Percentiles rank a stretch among this genome's conserved stretches.
Evolutionary conservation across 106 monocot genomes (phyloP).

Genomic region (Iris macrosiphon): DNA sequence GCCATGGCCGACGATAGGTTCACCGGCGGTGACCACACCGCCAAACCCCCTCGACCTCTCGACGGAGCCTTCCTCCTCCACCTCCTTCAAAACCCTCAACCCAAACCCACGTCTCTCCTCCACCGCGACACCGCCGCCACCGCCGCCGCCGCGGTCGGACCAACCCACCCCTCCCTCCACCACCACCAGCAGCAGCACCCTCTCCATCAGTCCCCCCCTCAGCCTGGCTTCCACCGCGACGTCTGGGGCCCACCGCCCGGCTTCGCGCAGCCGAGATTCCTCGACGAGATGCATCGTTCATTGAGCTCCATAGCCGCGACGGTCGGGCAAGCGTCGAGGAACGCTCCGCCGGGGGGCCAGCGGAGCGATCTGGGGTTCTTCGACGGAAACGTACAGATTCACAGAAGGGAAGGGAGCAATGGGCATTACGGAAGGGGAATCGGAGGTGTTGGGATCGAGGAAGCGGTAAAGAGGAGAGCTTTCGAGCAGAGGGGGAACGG

Average conservation of each 20-base stretch:
- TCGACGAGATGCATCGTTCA: no score
- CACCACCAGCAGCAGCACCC: background rate
- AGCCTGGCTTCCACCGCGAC: background rate
- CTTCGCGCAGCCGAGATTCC: background rate
- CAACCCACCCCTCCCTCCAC: constrained; percentile 2
- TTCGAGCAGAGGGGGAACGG: background rate
- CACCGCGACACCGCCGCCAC: constrained; percentile 30
- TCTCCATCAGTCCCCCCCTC: background rate
- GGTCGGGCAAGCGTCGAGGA: constrained; percentile 4
- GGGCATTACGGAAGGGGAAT: background rate
- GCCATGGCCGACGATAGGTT: constrained; percentile 1
- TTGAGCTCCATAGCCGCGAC: background rate
- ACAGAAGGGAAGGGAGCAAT: background rate
- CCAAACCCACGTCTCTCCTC: background rate
- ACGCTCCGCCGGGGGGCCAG: background rate
- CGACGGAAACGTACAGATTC: background rate
- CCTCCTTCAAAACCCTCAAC: constrained; percentile 34
- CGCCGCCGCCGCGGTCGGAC: constrained; percentile 20
- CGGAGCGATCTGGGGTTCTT: background rate
- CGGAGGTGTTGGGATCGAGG: background rate
- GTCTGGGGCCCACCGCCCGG: background rate
- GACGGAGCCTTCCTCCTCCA: constrained; percentile 63
- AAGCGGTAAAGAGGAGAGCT: background rate
- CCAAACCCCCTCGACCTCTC: background rate
- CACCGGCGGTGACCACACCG: background rate